Evolutionary conservation across 345 rosid species (phyloP).

Genomic region (Anacardium occidentale): DNA sequence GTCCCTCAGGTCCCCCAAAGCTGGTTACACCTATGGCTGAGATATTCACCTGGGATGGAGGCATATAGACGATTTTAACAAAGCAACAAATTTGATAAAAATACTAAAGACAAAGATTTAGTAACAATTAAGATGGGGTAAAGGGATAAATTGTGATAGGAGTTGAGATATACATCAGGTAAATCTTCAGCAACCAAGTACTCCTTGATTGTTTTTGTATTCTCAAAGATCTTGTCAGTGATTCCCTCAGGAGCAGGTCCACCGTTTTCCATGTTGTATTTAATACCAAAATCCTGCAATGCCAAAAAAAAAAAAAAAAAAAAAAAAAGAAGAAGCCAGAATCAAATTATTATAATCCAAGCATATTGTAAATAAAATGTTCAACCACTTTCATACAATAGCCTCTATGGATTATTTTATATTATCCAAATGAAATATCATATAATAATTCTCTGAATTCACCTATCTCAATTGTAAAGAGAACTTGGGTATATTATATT

Average conservation of each 20-base stretch:
- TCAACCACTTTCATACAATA: not conserved
- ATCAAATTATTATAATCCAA: not conserved
- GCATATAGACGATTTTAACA: constrained; percentile 11
- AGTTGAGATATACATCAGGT: constrained; percentile 54
- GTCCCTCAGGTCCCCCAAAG: constrained; percentile 80
- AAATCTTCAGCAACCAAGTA: constrained; percentile 74
- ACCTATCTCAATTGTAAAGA: not conserved
- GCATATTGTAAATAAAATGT: not conserved
- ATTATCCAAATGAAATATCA: not conserved
- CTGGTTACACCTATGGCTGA: constrained; percentile 58
- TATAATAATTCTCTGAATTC: constrained; percentile 1
- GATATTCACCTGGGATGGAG: constrained; percentile 69
- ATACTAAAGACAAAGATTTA: constrained; percentile 7
- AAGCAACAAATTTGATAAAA: constrained; percentile 11
- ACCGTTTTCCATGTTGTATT: constrained; percentile 99
- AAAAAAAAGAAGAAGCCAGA: no score
- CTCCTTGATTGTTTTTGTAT: constrained; percentile 87
- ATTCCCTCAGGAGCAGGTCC: constrained; percentile 99
- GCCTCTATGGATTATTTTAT: not conserved
- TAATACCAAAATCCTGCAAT: constrained; percentile 93
- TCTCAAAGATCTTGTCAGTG: constrained; percentile 91
- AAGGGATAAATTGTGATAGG: constrained; percentile 8
- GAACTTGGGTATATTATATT: not conserved
- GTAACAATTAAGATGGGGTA: not conserved
- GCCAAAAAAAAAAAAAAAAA: not conserved